Base-by-base conservation (phyloP, 1,284 basidiomycete genomes). In the Melampsora abietis-canadensis region DNA sequence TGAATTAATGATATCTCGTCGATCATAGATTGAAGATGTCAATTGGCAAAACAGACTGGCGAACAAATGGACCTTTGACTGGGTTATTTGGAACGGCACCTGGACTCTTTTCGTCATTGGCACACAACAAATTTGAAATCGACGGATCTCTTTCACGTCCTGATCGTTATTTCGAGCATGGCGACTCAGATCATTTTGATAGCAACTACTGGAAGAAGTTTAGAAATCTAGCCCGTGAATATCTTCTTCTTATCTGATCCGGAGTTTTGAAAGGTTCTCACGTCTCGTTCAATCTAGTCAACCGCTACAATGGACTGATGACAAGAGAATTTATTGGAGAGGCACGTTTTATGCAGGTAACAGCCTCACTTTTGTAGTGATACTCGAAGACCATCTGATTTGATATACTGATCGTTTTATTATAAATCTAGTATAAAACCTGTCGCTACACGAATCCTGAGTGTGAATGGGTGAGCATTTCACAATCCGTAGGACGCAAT, bases 41-140 rank as follows among this genome's bases (percentile, higher is more conserved):
- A 12, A 54, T 54, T 54, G 51, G 51, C 4, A 54, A 54, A 54
- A 54, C 51, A 54, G 51, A 54, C 51, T 54, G 19, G n/a, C n/a
- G 51, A 15, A 54, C 51, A 5, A n/a, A 54, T 54, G 51, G 51
- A 27, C 51, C 51, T 6, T n/a, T 54, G 21, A 21, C 19, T 21
- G 51, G 51, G 14, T 21, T 54, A n/a, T 54, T 54, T 54, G 51
- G 51, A 54, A 54, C 51, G 17, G 51, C 51, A 2, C 51, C 51
- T 21, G 51, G 51, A 27, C 27, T 54, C 4, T 74, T 54, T 27
- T 54, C 51, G 27, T 8, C 51, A 54, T n/a, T 21, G 10, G 75
- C 75, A 24, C 75, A 76, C 31, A 37, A 75, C 66, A 64, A 68
- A 27, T 76, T 75, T 59, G 75, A 76, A 37, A 75, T 76, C 24